Conservation (phyloP, 441 rosid species). For the Manihot esculenta region DNA sequence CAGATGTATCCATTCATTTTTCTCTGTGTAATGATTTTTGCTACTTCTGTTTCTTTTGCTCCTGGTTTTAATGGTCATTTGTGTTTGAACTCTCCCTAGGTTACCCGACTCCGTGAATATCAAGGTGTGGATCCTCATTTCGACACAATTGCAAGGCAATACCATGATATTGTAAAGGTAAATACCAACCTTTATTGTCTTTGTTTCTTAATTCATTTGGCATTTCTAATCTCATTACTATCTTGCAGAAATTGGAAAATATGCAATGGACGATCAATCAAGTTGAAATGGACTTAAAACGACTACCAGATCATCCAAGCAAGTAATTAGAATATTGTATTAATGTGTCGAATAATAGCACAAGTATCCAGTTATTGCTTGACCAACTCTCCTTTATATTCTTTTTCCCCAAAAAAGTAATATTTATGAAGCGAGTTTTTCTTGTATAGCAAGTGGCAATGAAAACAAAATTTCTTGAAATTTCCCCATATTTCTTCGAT, state of each 20-base stretch:
- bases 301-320: constrained; percentile 53
- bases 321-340: constrained; percentile 18
- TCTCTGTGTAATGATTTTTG: too few species aligned
- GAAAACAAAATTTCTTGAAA: background rate
- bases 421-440: background rate
- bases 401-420: background rate
- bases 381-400: background rate
- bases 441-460: background rate
- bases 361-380: background rate
- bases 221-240: constrained; percentile 19
- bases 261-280: constrained; percentile 96
- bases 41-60: background rate
- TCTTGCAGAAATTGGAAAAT: constrained; percentile 76
- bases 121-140: constrained; percentile 97
- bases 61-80: background rate
- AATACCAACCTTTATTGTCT: constrained; percentile 6
- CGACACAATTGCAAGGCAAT: constrained; percentile 85
- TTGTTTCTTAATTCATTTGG: background rate
- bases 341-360: background rate
- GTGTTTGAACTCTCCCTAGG: constrained; percentile 36
- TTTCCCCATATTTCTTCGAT: background rate
- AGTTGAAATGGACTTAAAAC: constrained; percentile 92
- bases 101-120: constrained; percentile 88
- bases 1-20: background rate
- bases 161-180: constrained; percentile 93